These are phyloP conservation scores for Podila horticola DNA, from an alignment of 192 early-diverging fungal species.

Conservation along the genomic window DNA sequence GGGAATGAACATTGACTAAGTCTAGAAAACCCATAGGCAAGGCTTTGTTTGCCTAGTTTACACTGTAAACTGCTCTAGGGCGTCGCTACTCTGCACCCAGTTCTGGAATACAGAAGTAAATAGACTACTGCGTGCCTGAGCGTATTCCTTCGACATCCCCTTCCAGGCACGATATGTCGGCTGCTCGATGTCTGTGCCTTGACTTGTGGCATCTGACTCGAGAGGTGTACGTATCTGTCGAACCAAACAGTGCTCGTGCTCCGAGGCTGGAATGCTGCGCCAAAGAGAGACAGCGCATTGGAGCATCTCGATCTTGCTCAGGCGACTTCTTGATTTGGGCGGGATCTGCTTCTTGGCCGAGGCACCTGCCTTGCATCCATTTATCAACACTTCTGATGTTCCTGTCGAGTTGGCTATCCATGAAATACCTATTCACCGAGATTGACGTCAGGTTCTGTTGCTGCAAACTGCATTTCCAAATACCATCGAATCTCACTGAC, in stretches of 20 bases:
- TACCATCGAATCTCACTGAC: neutral
- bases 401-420: constrained; percentile 19
- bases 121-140: neutral
- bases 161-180: constrained; percentile 36
- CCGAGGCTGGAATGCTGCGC: neutral
- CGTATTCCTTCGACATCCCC: neutral
- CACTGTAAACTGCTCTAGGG: constrained; percentile 20
- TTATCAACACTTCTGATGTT: constrained; percentile 56
- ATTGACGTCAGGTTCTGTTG: neutral
- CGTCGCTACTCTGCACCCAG: constrained; percentile 15
- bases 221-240: neutral
- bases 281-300: constrained; percentile 20
- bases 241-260: constrained; percentile 6
- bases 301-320: constrained; percentile 44
- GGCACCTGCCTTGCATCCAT: constrained; percentile 63
- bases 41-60: neutral
- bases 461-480: neutral
- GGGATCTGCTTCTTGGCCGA: constrained; percentile 31
- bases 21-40: too few species aligned
- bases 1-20: too few species aligned
- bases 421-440: neutral
- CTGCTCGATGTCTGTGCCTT: neutral
- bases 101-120: constrained; percentile 15
- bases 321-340: constrained; percentile 29
- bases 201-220: neutral